These are phyloP conservation scores for Beauveria scarabaeidicola DNA, from an alignment of 2,329 filamentous ascomycete genomes.

Conservation along the genomic window DNA sequence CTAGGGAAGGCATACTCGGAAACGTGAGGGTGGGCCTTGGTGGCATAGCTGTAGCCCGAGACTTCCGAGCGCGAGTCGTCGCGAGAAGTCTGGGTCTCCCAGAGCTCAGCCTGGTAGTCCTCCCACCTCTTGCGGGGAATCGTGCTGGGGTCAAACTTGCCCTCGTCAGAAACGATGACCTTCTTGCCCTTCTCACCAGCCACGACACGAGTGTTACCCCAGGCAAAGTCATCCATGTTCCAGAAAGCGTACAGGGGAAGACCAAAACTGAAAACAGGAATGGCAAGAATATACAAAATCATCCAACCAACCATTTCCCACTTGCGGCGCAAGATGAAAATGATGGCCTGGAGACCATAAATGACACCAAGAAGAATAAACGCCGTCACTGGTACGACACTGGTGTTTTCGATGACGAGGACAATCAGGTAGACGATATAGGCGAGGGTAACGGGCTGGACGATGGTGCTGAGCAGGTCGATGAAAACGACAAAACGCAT, in stretches of 20 bases:
- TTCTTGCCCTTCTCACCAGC: constrained; percentile 90
- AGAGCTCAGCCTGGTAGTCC: constrained; percentile 95
- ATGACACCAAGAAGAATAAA: constrained; percentile 91
- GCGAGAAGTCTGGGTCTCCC: constrained; percentile 84
- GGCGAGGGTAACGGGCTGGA: constrained; percentile 82
- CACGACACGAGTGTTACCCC: constrained; percentile 97
- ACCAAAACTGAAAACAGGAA: constrained; percentile 84
- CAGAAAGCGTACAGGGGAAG: constrained; percentile 94
- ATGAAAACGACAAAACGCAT: constrained; percentile 98
- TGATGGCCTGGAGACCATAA: constrained; percentile 92
- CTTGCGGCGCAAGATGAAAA: constrained; percentile 92
- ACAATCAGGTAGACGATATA: constrained; percentile 90
- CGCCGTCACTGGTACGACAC: constrained; percentile 68
- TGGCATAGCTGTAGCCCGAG: constrained; percentile 91
- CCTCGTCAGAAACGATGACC: constrained; percentile 89
- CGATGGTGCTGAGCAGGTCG: constrained; percentile 82
- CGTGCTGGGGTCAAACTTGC: constrained; percentile 87
- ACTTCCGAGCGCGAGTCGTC: constrained; percentile 76
- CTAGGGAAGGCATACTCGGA: constrained; percentile 64
- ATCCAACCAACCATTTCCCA: constrained; percentile 99
- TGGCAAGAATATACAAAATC: constrained; percentile 86
- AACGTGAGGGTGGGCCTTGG: constrained; percentile 58
- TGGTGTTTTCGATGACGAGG: constrained; percentile 51
- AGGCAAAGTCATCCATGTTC: constrained; percentile 99
- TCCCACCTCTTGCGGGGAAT: constrained; percentile 99